These are phyloP conservation scores for Microbotryum intermedium DNA, from an alignment of 1,284 basidiomycete genomes.

Conservation along the genomic window DNA sequence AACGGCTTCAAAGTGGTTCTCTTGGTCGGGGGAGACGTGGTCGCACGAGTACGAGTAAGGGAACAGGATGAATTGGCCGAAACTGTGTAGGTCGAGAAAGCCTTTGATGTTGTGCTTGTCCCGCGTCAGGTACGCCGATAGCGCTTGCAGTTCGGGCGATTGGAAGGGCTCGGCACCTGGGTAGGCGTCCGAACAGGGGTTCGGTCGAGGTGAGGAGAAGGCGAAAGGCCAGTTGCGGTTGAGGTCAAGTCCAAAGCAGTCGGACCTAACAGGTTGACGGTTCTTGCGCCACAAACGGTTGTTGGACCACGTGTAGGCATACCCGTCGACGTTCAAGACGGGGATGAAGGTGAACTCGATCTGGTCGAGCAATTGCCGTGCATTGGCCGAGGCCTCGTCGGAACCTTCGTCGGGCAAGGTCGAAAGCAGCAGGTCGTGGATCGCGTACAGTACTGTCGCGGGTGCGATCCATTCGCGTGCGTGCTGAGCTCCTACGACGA, in stretches of 20 bases:
- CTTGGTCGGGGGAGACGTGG: constrained; percentile 59
- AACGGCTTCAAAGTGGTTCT: constrained; percentile 70
- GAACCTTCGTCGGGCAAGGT: constrained; percentile 39
- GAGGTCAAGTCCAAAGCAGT: constrained; percentile 67
- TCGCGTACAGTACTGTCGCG: constrained; percentile 61
- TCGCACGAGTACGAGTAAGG: constrained; percentile 70
- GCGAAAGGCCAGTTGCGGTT: constrained; percentile 60
- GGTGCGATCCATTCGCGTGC: constrained; percentile 79
- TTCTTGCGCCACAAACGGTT: constrained; percentile 81
- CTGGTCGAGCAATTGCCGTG: constrained; percentile 46
- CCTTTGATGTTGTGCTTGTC: constrained; percentile 45
- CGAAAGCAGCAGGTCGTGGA: constrained; percentile 57
- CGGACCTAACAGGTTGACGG: constrained; percentile 47
- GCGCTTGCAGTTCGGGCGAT: constrained; percentile 62
- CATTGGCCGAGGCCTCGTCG: constrained; percentile 42
- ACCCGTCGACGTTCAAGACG: constrained; percentile 74
- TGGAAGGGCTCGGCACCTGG: constrained; percentile 50
- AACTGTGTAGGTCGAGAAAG: constrained; percentile 70
- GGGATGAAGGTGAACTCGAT: constrained; percentile 71
- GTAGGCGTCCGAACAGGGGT: constrained; percentile 25
- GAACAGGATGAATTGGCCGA: constrained; percentile 66
- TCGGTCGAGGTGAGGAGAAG: constrained; percentile 20
- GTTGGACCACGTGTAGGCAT: constrained; percentile 52
- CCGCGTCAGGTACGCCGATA: constrained; percentile 60
- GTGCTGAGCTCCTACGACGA: constrained; percentile 68